Percentiles rank a stretch among this genome's conserved stretches.
Evolutionary conservation across 2,329 filamentous ascomycete species (phyloP).

Genomic region (Intubia oerlemansii): DNA sequence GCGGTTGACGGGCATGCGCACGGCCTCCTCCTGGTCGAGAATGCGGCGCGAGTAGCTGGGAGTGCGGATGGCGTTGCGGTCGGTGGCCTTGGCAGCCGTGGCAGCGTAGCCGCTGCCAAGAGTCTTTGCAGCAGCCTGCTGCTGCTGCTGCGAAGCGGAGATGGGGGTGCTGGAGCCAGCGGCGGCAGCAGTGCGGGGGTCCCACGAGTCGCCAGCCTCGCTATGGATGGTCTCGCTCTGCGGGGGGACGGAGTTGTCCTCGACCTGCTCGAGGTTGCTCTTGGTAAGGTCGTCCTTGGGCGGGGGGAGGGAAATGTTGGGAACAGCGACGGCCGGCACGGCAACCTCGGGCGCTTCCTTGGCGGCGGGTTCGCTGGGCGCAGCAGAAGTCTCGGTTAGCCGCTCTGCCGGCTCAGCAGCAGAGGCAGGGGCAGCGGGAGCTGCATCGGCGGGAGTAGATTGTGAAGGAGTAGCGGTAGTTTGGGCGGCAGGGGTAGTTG

Average conservation of each 20-base stretch:
- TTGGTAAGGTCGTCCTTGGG: constrained; percentile 72
- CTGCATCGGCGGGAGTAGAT: constrained; percentile 10
- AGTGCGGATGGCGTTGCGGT: constrained; percentile 39
- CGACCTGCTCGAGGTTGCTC: constrained; percentile 79
- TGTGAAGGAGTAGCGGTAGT: constrained; percentile 7
- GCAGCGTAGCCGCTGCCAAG: constrained; percentile 54
- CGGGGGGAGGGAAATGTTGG: constrained; percentile 38
- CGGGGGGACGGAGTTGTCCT: constrained; percentile 57
- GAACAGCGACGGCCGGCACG: constrained; percentile 19
- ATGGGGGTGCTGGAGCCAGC: constrained; percentile 45
- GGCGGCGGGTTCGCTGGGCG: constrained; percentile 13
- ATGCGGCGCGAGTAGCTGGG: constrained; percentile 71
- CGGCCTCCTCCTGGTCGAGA: constrained; percentile 87
- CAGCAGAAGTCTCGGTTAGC: too few relatives aligned
- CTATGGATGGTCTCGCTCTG: constrained; percentile 70
- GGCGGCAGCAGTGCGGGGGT: constrained; percentile 38
- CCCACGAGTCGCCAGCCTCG: constrained; percentile 71
- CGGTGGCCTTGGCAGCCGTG: constrained; percentile 61
- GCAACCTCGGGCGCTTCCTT: constrained; percentile 14
- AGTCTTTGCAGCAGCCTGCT: constrained; percentile 34
- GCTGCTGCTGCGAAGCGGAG: constrained; percentile 40
- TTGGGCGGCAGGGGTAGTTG: too few relatives aligned
- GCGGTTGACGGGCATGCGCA: constrained; percentile 94
- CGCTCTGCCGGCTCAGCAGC: constrained; percentile 17
- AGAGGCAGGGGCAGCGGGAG: constrained; percentile 2